A percentile compares a stretch with the other conserved stretches of the same genome.
phyloP scores from a whole-genome alignment of 202 grass and related monocot genomes.

The Zizania palustris region DNA sequence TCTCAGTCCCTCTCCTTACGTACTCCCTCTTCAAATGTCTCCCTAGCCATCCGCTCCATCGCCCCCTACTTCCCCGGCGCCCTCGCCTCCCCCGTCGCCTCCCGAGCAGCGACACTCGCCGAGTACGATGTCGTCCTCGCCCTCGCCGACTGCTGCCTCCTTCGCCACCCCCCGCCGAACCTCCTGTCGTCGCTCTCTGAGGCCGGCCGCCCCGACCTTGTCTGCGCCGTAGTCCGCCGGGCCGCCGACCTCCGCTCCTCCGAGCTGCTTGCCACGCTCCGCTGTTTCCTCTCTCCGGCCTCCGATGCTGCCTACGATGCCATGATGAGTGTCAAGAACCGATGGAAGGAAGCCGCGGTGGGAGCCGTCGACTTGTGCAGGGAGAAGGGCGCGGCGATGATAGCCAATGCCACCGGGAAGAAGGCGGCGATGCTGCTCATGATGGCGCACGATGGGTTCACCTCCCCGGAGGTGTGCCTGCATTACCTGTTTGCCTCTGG shows the following conservation, averaged over 20 bases:
- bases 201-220: slow-evolving; percentile 41
- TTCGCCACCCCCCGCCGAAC: slow-evolving; percentile 42
- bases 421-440: slow-evolving; percentile 67
- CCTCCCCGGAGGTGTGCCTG: slow-evolving; percentile 71
- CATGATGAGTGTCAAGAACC: slow-evolving; percentile 58
- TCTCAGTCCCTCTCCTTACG: slow-evolving; percentile 44
- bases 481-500: slow-evolving; percentile 72
- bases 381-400: slow-evolving; percentile 41
- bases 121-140: slow-evolving; percentile 56
- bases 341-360: slow-evolving; percentile 66
- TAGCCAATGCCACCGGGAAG: slow-evolving; percentile 22
- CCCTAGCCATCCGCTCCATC: slow-evolving; percentile 32
- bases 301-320: slow-evolving; percentile 57
- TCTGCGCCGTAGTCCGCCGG: slow-evolving; percentile 66
- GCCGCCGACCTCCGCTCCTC: slow-evolving; percentile 58
- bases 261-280: slow-evolving; percentile 63
- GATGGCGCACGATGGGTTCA: slow-evolving; percentile 76
- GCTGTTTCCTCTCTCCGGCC: slow-evolving; percentile 62
- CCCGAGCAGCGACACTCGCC: slow-evolving; percentile 40
- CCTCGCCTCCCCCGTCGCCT: slow-evolving; percentile 47
- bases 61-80: slow-evolving; percentile 50
- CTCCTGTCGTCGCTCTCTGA: slow-evolving; percentile 53
- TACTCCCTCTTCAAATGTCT: not conserved
- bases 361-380: slow-evolving; percentile 49
- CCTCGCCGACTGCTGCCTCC: slow-evolving; percentile 46